phyloP scores from a whole-genome alignment of 1,284 basidiomycete genomes.

The Crepidotus sp. region DNA sequence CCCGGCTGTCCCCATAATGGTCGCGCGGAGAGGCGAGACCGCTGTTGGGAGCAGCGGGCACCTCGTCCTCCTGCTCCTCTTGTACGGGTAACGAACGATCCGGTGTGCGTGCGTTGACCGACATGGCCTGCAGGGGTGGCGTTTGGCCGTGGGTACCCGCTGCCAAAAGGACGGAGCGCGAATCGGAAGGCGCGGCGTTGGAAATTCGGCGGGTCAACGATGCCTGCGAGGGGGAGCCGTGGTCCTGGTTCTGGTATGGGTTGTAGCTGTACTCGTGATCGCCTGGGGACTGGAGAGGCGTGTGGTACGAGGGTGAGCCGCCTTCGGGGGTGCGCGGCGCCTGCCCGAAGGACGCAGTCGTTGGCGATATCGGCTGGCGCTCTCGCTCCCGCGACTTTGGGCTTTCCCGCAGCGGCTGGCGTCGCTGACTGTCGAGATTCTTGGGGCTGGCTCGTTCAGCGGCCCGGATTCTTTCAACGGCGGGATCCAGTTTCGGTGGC shows the following conservation, averaged over 20 bases:
- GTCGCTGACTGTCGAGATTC: slow-evolving; percentile 34
- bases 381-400: slow-evolving; percentile 31
- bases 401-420: slow-evolving; percentile 37
- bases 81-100: slow-evolving; percentile 69
- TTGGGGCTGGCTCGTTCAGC: slow-evolving; percentile 46
- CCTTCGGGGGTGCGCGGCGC: slow-evolving; percentile 44
- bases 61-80: slow-evolving; percentile 66
- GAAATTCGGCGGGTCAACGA: slow-evolving; percentile 27
- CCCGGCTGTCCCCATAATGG: slow-evolving; percentile 21
- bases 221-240: slow-evolving; percentile 15
- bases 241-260: slow-evolving; percentile 40
- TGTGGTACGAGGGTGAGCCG: slow-evolving; percentile 43
- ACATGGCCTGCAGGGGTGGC: slow-evolving; percentile 44
- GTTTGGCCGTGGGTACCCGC: slow-evolving; percentile 39
- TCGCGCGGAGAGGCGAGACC: slow-evolving; percentile 18
- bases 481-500: slow-evolving; percentile 41
- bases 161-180: slow-evolving; percentile 38
- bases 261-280: slow-evolving; percentile 44
- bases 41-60: slow-evolving; percentile 21
- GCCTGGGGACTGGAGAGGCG: slow-evolving; percentile 41
- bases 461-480: slow-evolving; percentile 46
- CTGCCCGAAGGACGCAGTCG: slow-evolving; percentile 31
- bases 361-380: slow-evolving; percentile 38
- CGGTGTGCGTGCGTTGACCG: slow-evolving; percentile 41
- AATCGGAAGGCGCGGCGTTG: slow-evolving; percentile 26